A percentile compares a stretch with the other conserved stretches of the same genome.
Conservation (phyloP, 1,284 basidiomycete genomes). For the Ceratobasidium papillatum region DNA sequence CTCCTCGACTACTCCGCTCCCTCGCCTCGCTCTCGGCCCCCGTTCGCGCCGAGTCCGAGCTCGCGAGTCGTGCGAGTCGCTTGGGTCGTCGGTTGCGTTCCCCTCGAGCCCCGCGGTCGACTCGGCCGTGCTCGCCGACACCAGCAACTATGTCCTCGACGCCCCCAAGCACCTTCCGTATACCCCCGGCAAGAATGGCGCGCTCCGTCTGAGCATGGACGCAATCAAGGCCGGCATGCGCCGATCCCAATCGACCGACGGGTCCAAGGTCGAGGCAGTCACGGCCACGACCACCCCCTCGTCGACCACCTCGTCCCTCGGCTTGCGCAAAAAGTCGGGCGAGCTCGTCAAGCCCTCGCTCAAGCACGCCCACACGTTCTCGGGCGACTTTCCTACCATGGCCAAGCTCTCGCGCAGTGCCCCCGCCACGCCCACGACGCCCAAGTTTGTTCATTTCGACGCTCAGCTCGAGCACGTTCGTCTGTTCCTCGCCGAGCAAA, state of each 20-base stretch:
- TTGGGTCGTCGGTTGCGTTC: slow-evolving; percentile 1
- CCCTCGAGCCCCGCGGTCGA: background rate
- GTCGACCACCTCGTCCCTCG: slow-evolving; percentile 54
- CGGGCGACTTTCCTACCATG: slow-evolving; percentile 28
- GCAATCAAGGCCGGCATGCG: slow-evolving; percentile 42
- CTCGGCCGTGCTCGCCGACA: slow-evolving; percentile 2
- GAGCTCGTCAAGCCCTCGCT: slow-evolving; percentile 92
- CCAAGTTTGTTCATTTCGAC: slow-evolving; percentile 94
- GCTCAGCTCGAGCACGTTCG: slow-evolving; percentile 90
- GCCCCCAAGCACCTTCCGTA: slow-evolving; percentile 35
- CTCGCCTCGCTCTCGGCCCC: slow-evolving; percentile 21
- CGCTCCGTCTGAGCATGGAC: slow-evolving; percentile 44
- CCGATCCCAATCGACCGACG: background rate
- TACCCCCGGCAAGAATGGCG: slow-evolving; percentile 40
- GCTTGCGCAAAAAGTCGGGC: slow-evolving; percentile 88
- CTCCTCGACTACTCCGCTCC: slow-evolving; percentile 28
- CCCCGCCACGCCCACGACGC: slow-evolving; percentile 64
- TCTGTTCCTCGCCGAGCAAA: slow-evolving; percentile 92
- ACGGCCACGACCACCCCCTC: slow-evolving; percentile 33
- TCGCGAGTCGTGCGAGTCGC: slow-evolving; percentile 16
- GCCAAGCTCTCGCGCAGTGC: slow-evolving; percentile 64
- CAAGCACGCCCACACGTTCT: slow-evolving; percentile 70
- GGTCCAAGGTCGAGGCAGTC: background rate
- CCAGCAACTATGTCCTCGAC: slow-evolving; percentile 27
- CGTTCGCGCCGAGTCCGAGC: slow-evolving; percentile 13